A percentile compares a stretch with the other conserved stretches of the same genome.
phyloP scores from a whole-genome alignment of 345 rosid species.

The Eucalyptus fibrosa region DNA sequence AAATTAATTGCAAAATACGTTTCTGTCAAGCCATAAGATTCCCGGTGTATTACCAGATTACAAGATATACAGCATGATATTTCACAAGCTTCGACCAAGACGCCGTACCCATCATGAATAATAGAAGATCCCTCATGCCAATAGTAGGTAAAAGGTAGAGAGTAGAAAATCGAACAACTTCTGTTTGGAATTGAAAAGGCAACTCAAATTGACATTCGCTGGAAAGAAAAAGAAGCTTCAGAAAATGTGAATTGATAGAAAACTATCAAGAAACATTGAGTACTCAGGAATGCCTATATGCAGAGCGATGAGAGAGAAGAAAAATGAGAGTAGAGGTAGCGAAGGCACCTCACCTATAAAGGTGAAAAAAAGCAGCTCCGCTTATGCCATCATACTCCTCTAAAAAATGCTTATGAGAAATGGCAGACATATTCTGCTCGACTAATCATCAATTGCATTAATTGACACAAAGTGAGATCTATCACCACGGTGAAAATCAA shows the following conservation, averaged over 20 bases:
- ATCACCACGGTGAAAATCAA: neutral
- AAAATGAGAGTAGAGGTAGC: neutral
- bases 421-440: neutral
- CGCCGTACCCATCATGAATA: neutral
- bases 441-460: neutral
- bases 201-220: neutral
- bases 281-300: neutral
- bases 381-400: neutral
- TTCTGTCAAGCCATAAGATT: neutral
- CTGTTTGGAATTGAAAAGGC: neutral
- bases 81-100: neutral
- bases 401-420: neutral
- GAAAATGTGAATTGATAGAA: neutral
- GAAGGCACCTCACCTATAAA: neutral
- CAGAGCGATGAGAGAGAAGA: neutral
- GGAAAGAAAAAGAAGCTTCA: neutral
- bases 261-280: neutral
- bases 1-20: neutral
- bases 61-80: neutral
- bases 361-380: neutral
- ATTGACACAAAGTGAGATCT: neutral
- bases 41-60: neutral
- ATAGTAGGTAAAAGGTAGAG: neutral
- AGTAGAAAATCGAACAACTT: neutral
- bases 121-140: neutral